Base-by-base conservation (phyloP, 768 basidiomycete genomes). In the Suillus lakei region DNA sequence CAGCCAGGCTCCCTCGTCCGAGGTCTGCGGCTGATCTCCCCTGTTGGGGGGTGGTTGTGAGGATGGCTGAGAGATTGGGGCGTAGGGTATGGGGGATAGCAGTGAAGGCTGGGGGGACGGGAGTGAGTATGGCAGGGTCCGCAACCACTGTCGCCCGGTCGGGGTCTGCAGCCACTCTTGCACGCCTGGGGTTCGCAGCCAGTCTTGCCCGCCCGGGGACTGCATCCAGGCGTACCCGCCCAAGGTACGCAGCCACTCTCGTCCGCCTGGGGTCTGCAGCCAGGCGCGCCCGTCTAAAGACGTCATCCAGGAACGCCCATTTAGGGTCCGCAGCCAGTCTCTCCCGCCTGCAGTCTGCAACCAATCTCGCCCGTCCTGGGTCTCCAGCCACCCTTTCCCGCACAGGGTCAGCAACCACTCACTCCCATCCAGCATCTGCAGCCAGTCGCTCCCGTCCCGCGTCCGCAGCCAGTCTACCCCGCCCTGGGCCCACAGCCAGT, bases 381-480 rank as follows among this genome's bases (percentile, higher is more conserved):
- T n/a, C 34, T 15, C 34, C n/a, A 54, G 6, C 53, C 53, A 54
- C 5, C 21, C 21, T 34, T 5, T 0, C 2, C 50, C 50, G 2
- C 1, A 3, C 26, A 0, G 2, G 1, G 3, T 18, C 28, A 4
- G 1, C 16, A 53, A 2, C 30, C 30, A 53, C 1, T 21, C 4
- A 4, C 0, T 4, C 4, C 51, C 9, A 1, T 2, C 21, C 10
- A 1, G 2, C 0, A 32, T 54, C 30, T 34, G 21, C 32, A 54
- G 2, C 32, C 53, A 54, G 9, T 34, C 18, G 34, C 2, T 4
- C 10, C 53, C 53, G 3, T 12, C 16, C 4, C 4, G 0, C 9
- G 30, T 53, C 30, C 1, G 26, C 15, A 50, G 26, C 48, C 48
- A 50, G 0, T 50, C 12, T 15, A 0, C 1, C 4, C 48, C 12